phyloP scores from a whole-genome alignment of 352 stramenopile genomes.

The Pythium volutum region DNA sequence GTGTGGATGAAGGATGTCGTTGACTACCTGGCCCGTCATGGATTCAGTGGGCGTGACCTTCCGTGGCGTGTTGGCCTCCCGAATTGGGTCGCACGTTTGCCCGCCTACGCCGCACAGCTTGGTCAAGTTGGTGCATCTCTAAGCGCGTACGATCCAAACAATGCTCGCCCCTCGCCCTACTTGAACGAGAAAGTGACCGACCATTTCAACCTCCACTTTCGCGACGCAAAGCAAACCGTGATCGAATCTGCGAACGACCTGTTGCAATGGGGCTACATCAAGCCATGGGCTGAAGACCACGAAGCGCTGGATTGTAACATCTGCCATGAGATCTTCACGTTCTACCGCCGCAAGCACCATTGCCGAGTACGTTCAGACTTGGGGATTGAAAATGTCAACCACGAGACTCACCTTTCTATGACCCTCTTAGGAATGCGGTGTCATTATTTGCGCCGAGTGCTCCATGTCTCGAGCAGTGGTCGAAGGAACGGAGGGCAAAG shows the following conservation, averaged over 20 bases:
- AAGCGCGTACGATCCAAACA: conserved; percentile 59
- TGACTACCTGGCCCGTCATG: conserved; percentile 78
- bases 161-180: conserved; percentile 63
- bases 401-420: background rate
- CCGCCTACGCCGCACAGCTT: conserved; percentile 81
- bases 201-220: conserved; percentile 76
- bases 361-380: conserved; percentile 51
- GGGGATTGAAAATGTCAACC: background rate
- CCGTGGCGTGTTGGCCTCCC: conserved; percentile 78
- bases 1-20: conserved; percentile 90
- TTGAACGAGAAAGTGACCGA: conserved; percentile 80
- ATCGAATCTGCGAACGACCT: conserved; percentile 84
- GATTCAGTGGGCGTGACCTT: conserved; percentile 84
- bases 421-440: conserved; percentile 65
- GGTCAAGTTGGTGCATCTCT: conserved; percentile 80
- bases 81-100: conserved; percentile 81
- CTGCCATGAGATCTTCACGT: conserved; percentile 76
- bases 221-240: conserved; percentile 51
- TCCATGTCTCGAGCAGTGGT: conserved; percentile 84
- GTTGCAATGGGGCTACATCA: conserved; percentile 84
- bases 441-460: conserved; percentile 85
- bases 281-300: conserved; percentile 87
- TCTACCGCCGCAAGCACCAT: conserved; percentile 81
- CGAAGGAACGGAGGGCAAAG: conserved; percentile 73
- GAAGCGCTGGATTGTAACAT: conserved; percentile 69